Base-by-base conservation (phyloP, 768 basidiomycete species). In the Kwoniella botswanensis region DNA sequence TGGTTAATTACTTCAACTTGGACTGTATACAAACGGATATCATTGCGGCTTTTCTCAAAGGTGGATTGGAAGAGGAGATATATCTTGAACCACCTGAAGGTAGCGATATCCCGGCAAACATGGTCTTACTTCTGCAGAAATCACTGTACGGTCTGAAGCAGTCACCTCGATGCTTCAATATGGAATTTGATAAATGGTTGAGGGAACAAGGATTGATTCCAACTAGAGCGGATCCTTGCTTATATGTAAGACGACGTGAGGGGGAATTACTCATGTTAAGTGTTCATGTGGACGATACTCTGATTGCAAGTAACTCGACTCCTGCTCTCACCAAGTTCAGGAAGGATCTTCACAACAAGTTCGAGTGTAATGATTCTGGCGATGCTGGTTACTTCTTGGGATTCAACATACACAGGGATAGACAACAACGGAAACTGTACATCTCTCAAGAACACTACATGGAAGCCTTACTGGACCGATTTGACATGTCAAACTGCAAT, bases 361-460 rank as follows among this genome's bases (percentile, higher is more conserved):
- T 60, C 42, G 63, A 59, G 24, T 52, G 64, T 52, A 61, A 57
- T 22, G 59, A 71, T 57, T 52, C 17, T 52, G 63, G 65, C 15
- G 26, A 54, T 53, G 64, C 58, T 35, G 55, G 24, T 26, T 65
- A 64, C 54, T 65, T 79, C 1, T 76, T 82, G 17, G 60, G 83
- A 7, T 77, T 71, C 17, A 84, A 82, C 21, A 70, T 80, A 41
- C 84, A 84, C 5, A 43, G 72, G 35, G 59, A 72, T 42, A 7
- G 63, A 13, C 24, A 21, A 54, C 41, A 65, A 24, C 35, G 72
- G 2, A 65, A 54, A 50, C 52, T 73, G 3, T 54, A 59, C 9
- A 70, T 73, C 53, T 71, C 72, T 10, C 69, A 71, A 43, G 50
- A 60, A 50, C 26, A 60, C 57, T 68, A 68, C 52, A 53, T 62